These are phyloP conservation scores for Calonectria hongkongensis DNA, from an alignment of 2,329 filamentous ascomycete genomes.

Conservation along the genomic window DNA sequence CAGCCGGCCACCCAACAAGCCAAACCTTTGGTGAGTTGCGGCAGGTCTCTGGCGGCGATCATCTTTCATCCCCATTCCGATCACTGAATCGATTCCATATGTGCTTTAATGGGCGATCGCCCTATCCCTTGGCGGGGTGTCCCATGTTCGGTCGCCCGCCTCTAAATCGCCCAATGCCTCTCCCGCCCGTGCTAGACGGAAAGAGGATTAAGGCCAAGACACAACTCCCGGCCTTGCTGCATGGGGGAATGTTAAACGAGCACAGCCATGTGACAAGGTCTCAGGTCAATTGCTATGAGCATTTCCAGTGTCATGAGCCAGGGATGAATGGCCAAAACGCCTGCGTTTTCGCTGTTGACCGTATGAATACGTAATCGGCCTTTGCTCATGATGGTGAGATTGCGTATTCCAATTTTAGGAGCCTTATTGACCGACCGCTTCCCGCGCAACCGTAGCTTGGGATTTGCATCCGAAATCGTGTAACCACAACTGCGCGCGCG, in stretches of 20 bases:
- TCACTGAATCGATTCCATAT: slow-evolving; percentile 30
- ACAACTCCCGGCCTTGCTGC: slow-evolving; percentile 46
- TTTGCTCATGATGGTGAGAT: slow-evolving; percentile 30
- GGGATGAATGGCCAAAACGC: slow-evolving; percentile 23
- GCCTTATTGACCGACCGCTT: slow-evolving; percentile 33
- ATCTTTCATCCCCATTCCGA: slow-evolving; percentile 25
- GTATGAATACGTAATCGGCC: slow-evolving; percentile 31
- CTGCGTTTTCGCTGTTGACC: slow-evolving; percentile 9
- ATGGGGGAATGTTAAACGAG: slow-evolving; percentile 55
- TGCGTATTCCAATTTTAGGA: slow-evolving; percentile 42
- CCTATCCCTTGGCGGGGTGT: slow-evolving; percentile 21
- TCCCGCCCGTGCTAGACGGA: slow-evolving; percentile 47
- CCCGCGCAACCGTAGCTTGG: neutral
- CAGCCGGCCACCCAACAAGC: slow-evolving; percentile 5
- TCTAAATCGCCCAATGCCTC: slow-evolving; percentile 45
- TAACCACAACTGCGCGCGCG: neutral
- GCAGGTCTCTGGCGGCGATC: slow-evolving; percentile 4
- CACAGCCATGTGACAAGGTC: slow-evolving; percentile 51
- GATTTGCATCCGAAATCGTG: slow-evolving; percentile 17
- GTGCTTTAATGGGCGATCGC: slow-evolving; percentile 18
- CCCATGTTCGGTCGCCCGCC: slow-evolving; percentile 17
- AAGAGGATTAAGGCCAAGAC: slow-evolving; percentile 49
- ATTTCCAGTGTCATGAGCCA: slow-evolving; percentile 18
- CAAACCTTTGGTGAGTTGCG: neutral
- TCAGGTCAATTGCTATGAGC: slow-evolving; percentile 31